Conservation (phyloP, 2,329 filamentous ascomycete species). For the Sarocladium brachiariae region DNA sequence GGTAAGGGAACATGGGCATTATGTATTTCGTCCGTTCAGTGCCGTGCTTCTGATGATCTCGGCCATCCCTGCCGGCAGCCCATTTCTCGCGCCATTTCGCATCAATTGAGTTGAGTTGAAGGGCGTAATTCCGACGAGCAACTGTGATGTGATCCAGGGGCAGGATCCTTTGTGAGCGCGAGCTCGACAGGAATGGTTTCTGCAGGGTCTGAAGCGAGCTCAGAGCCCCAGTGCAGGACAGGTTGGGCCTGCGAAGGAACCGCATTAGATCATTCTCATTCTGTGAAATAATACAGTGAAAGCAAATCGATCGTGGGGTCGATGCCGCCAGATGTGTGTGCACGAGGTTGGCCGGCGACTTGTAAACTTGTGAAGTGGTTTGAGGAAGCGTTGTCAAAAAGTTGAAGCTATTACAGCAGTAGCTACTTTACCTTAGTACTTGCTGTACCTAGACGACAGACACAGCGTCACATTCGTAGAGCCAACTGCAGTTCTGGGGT, state of each 20-base stretch:
- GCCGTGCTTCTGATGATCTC: not conserved
- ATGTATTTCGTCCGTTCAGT: slow-evolving; percentile 52
- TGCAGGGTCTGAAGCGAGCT: slow-evolving; percentile 9
- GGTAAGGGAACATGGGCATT: slow-evolving; percentile 90
- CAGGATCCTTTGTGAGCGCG: not conserved
- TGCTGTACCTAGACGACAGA: no score
- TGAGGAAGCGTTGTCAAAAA: not conserved
- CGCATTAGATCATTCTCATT: slow-evolving; percentile 22
- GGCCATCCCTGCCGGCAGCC: slow-evolving; percentile 20
- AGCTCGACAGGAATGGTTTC: not conserved
- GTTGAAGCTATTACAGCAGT: not conserved
- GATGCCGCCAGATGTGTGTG: not conserved
- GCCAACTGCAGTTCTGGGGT: not conserved
- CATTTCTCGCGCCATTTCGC: slow-evolving; percentile 46
- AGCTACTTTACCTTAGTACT: no score
- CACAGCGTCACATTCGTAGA: not conserved
- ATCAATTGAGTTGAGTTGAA: slow-evolving; percentile 40
- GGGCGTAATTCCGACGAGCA: slow-evolving; percentile 28
- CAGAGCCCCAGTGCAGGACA: slow-evolving; percentile 16
- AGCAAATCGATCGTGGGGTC: not conserved
- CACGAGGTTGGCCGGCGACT: not conserved
- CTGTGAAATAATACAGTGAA: slow-evolving; percentile 1
- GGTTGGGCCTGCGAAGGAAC: slow-evolving; percentile 20
- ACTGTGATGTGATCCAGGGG: not conserved
- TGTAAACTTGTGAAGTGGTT: not conserved